phyloP scores from a whole-genome alignment of 257 asterid species.

The Plantago ovata region DNA sequence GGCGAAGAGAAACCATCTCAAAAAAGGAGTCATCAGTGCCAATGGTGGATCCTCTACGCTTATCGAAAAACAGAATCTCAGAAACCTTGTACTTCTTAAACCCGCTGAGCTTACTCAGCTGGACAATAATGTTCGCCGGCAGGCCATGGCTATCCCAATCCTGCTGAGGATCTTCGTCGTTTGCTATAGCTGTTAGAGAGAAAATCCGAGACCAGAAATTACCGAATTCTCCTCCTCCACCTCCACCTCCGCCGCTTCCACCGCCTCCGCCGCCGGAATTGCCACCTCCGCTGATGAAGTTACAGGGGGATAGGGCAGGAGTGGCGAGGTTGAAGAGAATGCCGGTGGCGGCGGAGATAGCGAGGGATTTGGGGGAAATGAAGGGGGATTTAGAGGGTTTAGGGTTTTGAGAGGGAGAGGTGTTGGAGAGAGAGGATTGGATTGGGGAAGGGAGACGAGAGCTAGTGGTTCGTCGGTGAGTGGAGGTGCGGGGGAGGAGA shows the following conservation, averaged over 20 bases:
- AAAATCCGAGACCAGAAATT: conserved; percentile 57
- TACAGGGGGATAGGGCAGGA: conserved; percentile 25
- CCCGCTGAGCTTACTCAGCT: conserved; percentile 78
- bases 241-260: conserved; percentile 47
- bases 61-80: conserved; percentile 72
- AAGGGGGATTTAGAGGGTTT: conserved; percentile 37
- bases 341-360: conserved; percentile 59
- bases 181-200: conserved; percentile 55
- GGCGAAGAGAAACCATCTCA: conserved; percentile 89
- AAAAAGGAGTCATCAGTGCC: conserved; percentile 92
- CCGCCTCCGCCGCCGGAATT: conserved; percentile 44
- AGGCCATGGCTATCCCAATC: conserved; percentile 95
- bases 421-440: conserved; percentile 32
- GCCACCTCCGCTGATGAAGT: conserved; percentile 27
- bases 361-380: conserved; percentile 37
- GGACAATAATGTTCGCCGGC: conserved; percentile 83
- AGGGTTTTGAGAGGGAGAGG: conserved; percentile 43
- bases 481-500: conserved; percentile 28
- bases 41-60: conserved; percentile 45
- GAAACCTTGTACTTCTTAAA: conserved; percentile 84
- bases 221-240: conserved; percentile 42
- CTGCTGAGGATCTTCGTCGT: conserved; percentile 68
- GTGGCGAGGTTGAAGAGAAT: conserved; percentile 44
- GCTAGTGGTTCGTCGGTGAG: conserved; percentile 16
- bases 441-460: conserved; percentile 23